phyloP scores from a whole-genome alignment of 2,329 filamentous ascomycete genomes.

The Sordariomycetes sp. region DNA sequence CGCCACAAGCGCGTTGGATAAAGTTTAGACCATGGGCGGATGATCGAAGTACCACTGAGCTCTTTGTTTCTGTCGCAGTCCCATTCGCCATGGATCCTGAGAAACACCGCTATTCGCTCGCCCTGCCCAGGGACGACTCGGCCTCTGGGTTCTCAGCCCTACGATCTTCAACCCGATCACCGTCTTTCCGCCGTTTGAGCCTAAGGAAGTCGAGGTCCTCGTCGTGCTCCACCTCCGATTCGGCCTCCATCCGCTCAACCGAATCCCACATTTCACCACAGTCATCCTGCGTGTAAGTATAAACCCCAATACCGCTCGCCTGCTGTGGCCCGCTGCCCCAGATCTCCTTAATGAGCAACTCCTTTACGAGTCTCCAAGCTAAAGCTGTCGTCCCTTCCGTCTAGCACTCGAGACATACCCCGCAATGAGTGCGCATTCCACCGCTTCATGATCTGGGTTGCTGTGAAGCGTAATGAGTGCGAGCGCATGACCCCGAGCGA shows the following conservation, averaged over 20 bases:
- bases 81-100: neutral
- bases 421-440: conserved; percentile 40
- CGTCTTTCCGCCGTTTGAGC: conserved; percentile 18
- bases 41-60: neutral
- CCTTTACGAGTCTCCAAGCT: neutral
- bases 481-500: conserved; percentile 34
- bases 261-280: conserved; percentile 5
- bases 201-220: conserved; percentile 18
- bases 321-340: neutral
- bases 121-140: conserved; percentile 7
- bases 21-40: neutral
- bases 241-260: conserved; percentile 11
- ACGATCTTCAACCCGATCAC: conserved; percentile 18
- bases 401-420: conserved; percentile 17
- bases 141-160: conserved; percentile 18
- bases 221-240: conserved; percentile 14
- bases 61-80: neutral
- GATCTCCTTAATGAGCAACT: conserved; percentile 1
- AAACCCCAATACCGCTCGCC: neutral
- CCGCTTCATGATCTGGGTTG: conserved; percentile 46
- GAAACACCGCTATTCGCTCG: conserved; percentile 1
- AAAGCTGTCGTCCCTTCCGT: neutral
- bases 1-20: neutral
- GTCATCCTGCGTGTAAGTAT: conserved; percentile 22
- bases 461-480: conserved; percentile 41